These are phyloP conservation scores for Phytophthora litchii DNA, from an alignment of 352 stramenopile species.

Conservation along the genomic window DNA sequence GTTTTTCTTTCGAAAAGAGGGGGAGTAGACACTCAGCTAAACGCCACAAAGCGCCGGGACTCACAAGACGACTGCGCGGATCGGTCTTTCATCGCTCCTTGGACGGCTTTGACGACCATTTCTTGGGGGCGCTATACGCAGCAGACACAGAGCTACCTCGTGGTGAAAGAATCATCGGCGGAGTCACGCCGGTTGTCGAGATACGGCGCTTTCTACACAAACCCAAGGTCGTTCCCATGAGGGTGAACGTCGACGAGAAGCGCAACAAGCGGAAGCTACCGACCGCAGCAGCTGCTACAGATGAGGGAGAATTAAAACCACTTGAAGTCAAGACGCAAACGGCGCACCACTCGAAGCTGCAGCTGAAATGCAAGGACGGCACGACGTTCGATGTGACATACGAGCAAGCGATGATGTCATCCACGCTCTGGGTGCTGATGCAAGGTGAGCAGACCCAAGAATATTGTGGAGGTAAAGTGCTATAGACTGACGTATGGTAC, in stretches of 20 bases:
- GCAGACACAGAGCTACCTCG: constrained; percentile 20
- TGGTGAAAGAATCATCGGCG: constrained; percentile 21
- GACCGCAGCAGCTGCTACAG: constrained; percentile 4
- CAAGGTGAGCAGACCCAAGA: constrained; percentile 39
- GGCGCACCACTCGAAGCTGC: constrained; percentile 57
- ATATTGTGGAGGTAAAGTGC: not conserved
- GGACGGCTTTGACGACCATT: not conserved
- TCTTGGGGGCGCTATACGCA: not conserved
- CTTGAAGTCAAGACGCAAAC: constrained; percentile 5
- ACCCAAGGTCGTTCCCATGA: constrained; percentile 29
- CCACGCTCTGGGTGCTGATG: constrained; percentile 80
- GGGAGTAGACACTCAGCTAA: constrained; percentile 22
- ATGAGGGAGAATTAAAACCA: constrained; percentile 18
- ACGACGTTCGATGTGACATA: constrained; percentile 76
- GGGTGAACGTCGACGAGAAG: constrained; percentile 42
- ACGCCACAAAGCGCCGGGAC: constrained; percentile 8
- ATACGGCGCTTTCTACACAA: constrained; percentile 34
- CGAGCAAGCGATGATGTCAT: constrained; percentile 88
- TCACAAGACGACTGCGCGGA: constrained; percentile 5
- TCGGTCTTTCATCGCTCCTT: constrained; percentile 5
- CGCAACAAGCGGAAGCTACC: constrained; percentile 37
- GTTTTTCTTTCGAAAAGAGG: constrained; percentile 24
- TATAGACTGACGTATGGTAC: constrained; percentile 7
- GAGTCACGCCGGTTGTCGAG: constrained; percentile 21
- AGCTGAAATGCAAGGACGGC: constrained; percentile 78